phyloP scores from a whole-genome alignment of 2,329 filamentous ascomycete species.

The Hypoxylon sp. region DNA sequence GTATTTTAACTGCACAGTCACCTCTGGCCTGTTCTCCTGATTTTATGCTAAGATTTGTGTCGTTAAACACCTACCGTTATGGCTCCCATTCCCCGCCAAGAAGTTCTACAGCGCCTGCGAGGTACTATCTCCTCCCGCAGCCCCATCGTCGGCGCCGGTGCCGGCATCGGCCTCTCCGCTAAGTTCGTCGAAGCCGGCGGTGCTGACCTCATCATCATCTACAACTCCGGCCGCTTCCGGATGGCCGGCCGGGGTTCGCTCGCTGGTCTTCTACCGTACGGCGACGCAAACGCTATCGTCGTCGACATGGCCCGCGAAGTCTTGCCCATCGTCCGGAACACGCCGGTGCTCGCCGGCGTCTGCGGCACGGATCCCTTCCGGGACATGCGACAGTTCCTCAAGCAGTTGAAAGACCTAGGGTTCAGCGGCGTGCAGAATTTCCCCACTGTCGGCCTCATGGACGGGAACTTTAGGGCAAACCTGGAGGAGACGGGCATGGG shows the following conservation, averaged over 20 bases:
- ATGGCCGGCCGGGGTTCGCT: conserved; percentile 79
- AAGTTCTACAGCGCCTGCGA: conserved; percentile 68
- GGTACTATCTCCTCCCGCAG: conserved; percentile 66
- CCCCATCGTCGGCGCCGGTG: conserved; percentile 76
- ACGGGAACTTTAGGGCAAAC: conserved; percentile 73
- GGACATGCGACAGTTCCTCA: conserved; percentile 70
- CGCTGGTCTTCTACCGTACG: conserved; percentile 78
- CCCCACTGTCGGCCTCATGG: conserved; percentile 77
- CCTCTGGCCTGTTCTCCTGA: background rate
- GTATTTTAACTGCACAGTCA: background rate
- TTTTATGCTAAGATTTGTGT: background rate
- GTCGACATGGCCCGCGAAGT: conserved; percentile 78
- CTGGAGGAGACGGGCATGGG: conserved; percentile 81
- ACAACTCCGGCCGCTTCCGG: conserved; percentile 78
- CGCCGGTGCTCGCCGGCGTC: conserved; percentile 77
- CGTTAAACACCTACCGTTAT: conserved; percentile 58
- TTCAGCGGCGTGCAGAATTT: conserved; percentile 81
- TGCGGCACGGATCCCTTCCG: conserved; percentile 79
- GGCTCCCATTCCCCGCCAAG: conserved; percentile 64
- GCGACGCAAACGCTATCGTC: conserved; percentile 77
- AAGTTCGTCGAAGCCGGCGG: conserved; percentile 78
- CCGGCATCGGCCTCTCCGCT: conserved; percentile 76
- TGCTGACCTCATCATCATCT: conserved; percentile 77
- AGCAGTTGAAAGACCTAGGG: conserved; percentile 70
- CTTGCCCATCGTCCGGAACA: conserved; percentile 71